Evolutionary conservation across 192 early-diverging fungal species (phyloP).

Genomic region (Coemansia sp.): DNA sequence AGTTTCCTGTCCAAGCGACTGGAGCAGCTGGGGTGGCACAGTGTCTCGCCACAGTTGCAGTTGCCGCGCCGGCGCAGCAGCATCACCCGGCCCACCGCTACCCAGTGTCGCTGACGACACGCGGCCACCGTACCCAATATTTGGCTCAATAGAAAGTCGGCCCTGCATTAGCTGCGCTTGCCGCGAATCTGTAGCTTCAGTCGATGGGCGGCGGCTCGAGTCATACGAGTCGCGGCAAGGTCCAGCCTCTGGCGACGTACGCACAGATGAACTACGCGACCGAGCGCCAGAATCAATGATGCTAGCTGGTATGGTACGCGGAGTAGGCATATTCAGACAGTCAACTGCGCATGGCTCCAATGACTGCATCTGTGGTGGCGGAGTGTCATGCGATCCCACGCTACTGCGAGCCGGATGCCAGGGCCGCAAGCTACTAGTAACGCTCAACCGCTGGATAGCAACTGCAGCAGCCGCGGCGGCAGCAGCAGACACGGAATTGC

Average conservation of each 20-base stretch:
- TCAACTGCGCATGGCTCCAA: neutral
- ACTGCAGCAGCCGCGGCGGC: neutral
- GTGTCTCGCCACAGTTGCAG: constrained; percentile 56
- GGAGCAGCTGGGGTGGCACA: constrained; percentile 35
- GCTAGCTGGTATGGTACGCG: neutral
- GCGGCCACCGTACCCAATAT: neutral
- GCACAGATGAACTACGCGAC: neutral
- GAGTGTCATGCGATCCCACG: constrained; percentile 12
- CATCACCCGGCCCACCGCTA: neutral
- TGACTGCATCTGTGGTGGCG: neutral
- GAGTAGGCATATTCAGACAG: neutral
- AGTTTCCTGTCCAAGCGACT: constrained; percentile 25
- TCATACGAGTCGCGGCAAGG: constrained; percentile 2
- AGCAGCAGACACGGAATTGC: neutral
- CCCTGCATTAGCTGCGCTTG: neutral
- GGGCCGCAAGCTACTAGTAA: constrained; percentile 10
- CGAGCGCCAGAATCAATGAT: neutral
- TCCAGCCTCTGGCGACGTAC: neutral
- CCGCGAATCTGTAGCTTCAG: neutral
- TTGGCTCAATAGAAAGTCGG: neutral
- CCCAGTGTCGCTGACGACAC: constrained; percentile 23
- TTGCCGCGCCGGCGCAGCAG: constrained; percentile 17
- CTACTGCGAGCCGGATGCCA: constrained; percentile 22
- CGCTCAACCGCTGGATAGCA: neutral
- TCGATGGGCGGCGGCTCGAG: neutral